phyloP scores from a whole-genome alignment of 768 basidiomycete species.

The Suillus subaureus region DNA sequence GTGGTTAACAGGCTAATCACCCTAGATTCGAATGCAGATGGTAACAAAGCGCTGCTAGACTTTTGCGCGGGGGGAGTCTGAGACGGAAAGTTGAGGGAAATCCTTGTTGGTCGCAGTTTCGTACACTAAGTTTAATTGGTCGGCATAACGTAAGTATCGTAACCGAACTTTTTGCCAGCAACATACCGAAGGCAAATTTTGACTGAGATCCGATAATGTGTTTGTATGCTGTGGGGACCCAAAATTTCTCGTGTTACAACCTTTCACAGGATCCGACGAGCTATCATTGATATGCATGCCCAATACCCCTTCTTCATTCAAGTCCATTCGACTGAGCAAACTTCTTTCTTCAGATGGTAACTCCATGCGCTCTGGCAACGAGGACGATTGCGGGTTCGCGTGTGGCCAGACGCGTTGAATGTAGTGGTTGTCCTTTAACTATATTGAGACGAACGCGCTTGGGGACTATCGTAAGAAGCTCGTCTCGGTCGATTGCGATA shows the following conservation, averaged over 20 bases:
- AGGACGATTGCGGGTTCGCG: neutral
- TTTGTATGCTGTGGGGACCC: conserved; percentile 9
- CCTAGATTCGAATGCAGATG: conserved; percentile 17
- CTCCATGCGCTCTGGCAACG: neutral
- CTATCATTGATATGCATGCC: neutral
- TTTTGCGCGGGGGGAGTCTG: conserved; percentile 11
- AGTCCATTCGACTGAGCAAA: neutral
- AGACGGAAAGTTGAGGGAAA: conserved; percentile 15
- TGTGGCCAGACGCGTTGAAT: neutral
- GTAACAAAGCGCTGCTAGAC: conserved; percentile 6
- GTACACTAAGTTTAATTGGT: conserved; percentile 7
- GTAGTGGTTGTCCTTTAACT: neutral
- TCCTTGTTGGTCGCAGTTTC: conserved; percentile 14
- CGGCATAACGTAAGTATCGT: conserved; percentile 9
- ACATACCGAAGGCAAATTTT: conserved; percentile 26
- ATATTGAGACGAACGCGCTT: conserved; percentile 1
- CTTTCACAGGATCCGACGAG: neutral
- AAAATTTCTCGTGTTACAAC: neutral
- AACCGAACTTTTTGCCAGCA: conserved; percentile 1
- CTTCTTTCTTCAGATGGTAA: conserved; percentile 2
- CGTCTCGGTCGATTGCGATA: neutral
- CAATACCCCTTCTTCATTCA: conserved; percentile 3
- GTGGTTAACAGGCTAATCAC: conserved; percentile 12
- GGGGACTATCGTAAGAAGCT: neutral
- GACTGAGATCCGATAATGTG: conserved; percentile 1